phyloP scores from a whole-genome alignment of 306 rosid species.

The Sicyos baderoa region DNA sequence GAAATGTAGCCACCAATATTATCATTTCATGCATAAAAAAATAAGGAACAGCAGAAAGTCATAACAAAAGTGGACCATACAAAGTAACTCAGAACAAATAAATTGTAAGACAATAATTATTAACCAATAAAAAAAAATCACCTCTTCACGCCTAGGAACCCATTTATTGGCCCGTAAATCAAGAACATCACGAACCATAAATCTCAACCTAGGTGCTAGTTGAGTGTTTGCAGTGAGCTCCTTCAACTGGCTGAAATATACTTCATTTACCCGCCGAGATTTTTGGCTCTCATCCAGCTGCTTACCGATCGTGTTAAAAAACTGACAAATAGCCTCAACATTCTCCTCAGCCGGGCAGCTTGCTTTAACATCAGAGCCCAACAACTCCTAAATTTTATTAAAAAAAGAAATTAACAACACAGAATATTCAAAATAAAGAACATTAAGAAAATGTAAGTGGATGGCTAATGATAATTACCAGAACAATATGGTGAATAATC shows the following conservation, averaged over 20 bases:
- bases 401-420: slow-evolving; percentile 10
- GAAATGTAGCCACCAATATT: background rate
- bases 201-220: slow-evolving; percentile 66
- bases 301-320: slow-evolving; percentile 78
- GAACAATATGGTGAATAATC: slow-evolving; percentile 40
- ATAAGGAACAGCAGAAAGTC: background rate
- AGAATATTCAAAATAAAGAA: background rate
- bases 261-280: slow-evolving; percentile 63
- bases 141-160: slow-evolving; percentile 97
- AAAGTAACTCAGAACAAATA: slow-evolving; percentile 7
- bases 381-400: slow-evolving; percentile 24
- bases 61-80: background rate
- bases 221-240: slow-evolving; percentile 55
- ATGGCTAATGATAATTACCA: slow-evolving; percentile 22
- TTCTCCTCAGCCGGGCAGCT: slow-evolving; percentile 40
- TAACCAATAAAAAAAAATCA: slow-evolving; percentile 16
- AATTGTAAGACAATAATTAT: background rate
- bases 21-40: background rate
- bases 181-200: slow-evolving; percentile 63
- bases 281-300: slow-evolving; percentile 74
- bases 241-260: slow-evolving; percentile 59
- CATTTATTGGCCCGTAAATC: slow-evolving; percentile 68
- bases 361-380: slow-evolving; percentile 26
- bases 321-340: slow-evolving; percentile 53
- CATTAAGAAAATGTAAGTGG: background rate